phyloP scores from a whole-genome alignment of 768 basidiomycete genomes.

The Mycena crocata region DNA sequence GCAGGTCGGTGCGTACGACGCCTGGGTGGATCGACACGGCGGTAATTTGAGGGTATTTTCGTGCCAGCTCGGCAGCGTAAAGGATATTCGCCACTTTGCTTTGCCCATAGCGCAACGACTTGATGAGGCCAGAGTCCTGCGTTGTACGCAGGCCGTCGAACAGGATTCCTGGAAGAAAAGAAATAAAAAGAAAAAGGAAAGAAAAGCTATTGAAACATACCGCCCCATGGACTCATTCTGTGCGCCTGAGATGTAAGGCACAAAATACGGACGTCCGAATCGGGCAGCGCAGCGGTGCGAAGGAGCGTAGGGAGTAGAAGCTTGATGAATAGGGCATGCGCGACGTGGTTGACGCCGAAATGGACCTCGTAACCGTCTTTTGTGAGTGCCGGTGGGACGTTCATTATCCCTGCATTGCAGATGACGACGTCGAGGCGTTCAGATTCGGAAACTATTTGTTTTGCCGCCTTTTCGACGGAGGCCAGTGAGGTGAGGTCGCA shows the following conservation, averaged over 20 bases:
- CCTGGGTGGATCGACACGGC: slow-evolving; percentile 28
- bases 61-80: slow-evolving; percentile 22
- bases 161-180: too few relatives aligned
- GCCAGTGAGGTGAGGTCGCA: slow-evolving; percentile 26
- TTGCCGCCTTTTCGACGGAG: slow-evolving; percentile 24
- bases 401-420: slow-evolving; percentile 30
- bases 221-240: slow-evolving; percentile 13
- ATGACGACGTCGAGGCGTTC: slow-evolving; percentile 31
- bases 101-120: slow-evolving; percentile 25
- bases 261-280: slow-evolving; percentile 52
- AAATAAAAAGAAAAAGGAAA: too few relatives aligned
- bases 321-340: slow-evolving; percentile 57
- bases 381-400: slow-evolving; percentile 27
- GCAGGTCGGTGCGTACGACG: slow-evolving; percentile 18
- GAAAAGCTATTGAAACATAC: too few relatives aligned
- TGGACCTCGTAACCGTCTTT: slow-evolving; percentile 32
- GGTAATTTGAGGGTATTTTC: slow-evolving; percentile 18
- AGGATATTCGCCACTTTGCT: slow-evolving; percentile 28
- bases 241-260: slow-evolving; percentile 22
- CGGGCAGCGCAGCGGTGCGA: slow-evolving; percentile 8
- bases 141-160: slow-evolving; percentile 24
- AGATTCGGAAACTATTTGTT: slow-evolving; percentile 12
- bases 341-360: slow-evolving; percentile 39
- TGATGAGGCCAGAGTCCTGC: slow-evolving; percentile 2
- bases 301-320: slow-evolving; percentile 55